These are phyloP conservation scores for Wallemia ichthyophaga DNA, from an alignment of 1,284 basidiomycete species.

Conservation along the genomic window DNA sequence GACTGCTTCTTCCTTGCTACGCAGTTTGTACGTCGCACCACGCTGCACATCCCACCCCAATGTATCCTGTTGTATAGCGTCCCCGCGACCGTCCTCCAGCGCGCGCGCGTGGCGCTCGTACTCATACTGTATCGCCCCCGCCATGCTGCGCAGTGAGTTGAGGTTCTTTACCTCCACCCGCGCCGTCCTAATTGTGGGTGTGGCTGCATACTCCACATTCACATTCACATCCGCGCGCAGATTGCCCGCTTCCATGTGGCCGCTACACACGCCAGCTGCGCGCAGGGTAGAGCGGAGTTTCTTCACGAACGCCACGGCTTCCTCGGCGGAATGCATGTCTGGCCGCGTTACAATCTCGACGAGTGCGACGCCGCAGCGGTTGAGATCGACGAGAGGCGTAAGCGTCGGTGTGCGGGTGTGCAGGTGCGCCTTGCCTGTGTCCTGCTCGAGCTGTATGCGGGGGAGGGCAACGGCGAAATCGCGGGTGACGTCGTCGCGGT, in stretches of 20 bases:
- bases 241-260: slow-evolving; percentile 96
- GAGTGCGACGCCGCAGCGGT: slow-evolving; percentile 59
- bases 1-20: slow-evolving; percentile 72
- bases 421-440: slow-evolving; percentile 72
- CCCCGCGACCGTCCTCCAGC: slow-evolving; percentile 20
- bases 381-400: slow-evolving; percentile 49
- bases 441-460: slow-evolving; percentile 93
- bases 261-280: slow-evolving; percentile 60
- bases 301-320: slow-evolving; percentile 66
- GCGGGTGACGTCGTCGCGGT: slow-evolving; percentile 16
- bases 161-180: slow-evolving; percentile 95
- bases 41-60: slow-evolving; percentile 61
- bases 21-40: slow-evolving; percentile 47
- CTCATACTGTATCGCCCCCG: slow-evolving; percentile 64
- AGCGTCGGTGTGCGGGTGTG: slow-evolving; percentile 26
- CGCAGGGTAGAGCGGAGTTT: slow-evolving; percentile 54
- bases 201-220: slow-evolving; percentile 26
- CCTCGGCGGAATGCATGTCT: slow-evolving; percentile 71
- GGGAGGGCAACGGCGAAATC: slow-evolving; percentile 36
- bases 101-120: slow-evolving; percentile 36
- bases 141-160: slow-evolving; percentile 65
- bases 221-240: slow-evolving; percentile 88
- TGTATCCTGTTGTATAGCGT: slow-evolving; percentile 42
- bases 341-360: slow-evolving; percentile 93
- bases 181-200: slow-evolving; percentile 9